A percentile compares a stretch with the other conserved stretches of the same genome.
Evolutionary conservation across 2,329 filamentous ascomycete species (phyloP).

Genomic region (Phialophora chinensis): DNA sequence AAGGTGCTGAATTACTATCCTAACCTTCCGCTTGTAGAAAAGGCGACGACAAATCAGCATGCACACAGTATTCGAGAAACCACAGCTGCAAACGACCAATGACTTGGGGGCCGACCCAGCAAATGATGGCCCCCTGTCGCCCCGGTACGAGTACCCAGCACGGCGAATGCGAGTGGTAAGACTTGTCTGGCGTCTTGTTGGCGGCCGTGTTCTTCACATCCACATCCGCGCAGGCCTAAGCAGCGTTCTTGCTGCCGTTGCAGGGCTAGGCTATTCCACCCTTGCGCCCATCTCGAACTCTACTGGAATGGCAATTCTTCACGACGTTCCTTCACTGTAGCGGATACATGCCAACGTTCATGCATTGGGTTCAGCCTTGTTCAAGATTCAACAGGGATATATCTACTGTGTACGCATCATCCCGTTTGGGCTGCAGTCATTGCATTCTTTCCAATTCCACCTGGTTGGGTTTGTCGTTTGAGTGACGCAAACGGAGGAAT

Average conservation of each 20-base stretch:
- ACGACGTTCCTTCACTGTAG: slow-evolving; percentile 10
- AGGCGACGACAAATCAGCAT: slow-evolving; percentile 22
- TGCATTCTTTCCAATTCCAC: background rate
- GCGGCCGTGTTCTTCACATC: background rate
- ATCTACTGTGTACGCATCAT: background rate
- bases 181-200: background rate
- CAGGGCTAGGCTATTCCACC: slow-evolving; percentile 16
- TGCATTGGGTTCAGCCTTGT: slow-evolving; percentile 14
- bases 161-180: background rate
- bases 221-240: background rate
- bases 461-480: background rate
- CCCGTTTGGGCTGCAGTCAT: background rate
- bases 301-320: slow-evolving; percentile 13
- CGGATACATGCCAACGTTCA: background rate
- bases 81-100: slow-evolving; percentile 6
- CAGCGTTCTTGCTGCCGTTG: slow-evolving; percentile 1
- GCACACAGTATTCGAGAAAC: background rate
- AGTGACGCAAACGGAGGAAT: background rate
- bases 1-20: background rate
- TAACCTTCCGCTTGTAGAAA: slow-evolving; percentile 17
- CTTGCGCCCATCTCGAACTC: slow-evolving; percentile 4
- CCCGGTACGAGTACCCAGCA: background rate
- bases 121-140: slow-evolving; percentile 4
- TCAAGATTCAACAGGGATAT: background rate
- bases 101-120: background rate